Evolutionary conservation across 1,139 yeast species (phyloP).

Genomic region (Candida mesenterica): DNA sequence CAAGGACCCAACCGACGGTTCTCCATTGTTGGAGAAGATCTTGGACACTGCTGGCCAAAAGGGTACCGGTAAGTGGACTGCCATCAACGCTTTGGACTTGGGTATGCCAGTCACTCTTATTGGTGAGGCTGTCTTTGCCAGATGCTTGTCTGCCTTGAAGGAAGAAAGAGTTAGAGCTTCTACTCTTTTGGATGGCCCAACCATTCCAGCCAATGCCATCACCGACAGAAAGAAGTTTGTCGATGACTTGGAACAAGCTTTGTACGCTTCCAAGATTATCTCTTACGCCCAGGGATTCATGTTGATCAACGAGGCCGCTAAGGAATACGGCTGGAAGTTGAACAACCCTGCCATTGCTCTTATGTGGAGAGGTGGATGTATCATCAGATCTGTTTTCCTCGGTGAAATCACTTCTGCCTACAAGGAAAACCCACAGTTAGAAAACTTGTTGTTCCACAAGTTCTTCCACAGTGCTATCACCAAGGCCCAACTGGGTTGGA

Average conservation of each 20-base stretch:
- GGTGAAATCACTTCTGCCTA: constrained; percentile 96
- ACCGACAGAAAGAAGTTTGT: constrained; percentile 81
- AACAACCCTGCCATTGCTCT: constrained; percentile 98
- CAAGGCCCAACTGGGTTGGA: constrained; percentile 96
- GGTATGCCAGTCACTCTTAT: constrained; percentile 98
- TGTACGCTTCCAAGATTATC: constrained; percentile 97
- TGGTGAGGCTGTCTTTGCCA: constrained; percentile 97
- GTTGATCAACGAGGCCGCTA: constrained; percentile 98
- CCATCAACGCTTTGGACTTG: constrained; percentile 93
- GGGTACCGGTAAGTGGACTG: constrained; percentile 99
- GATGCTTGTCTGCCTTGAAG: constrained; percentile 93
- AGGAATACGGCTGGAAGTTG: constrained; percentile 93
- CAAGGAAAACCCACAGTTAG: constrained; percentile 89
- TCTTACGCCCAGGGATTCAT: constrained; percentile 99
- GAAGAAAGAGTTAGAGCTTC: constrained; percentile 88
- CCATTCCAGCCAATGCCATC: constrained; percentile 48
- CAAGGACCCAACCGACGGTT: constrained; percentile 83
- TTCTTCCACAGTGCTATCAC: constrained; percentile 90
- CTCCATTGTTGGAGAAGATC: constrained; percentile 93
- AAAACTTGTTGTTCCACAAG: constrained; percentile 92
- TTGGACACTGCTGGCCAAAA: constrained; percentile 97
- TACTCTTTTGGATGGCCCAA: constrained; percentile 74
- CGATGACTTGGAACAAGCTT: constrained; percentile 95
- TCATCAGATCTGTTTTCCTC: constrained; percentile 96
- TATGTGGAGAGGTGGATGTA: constrained; percentile 99